Percentiles rank a stretch among this genome's conserved stretches.
phyloP scores from a whole-genome alignment of 2,329 filamentous ascomycete genomes.

The Talaromyces sp. region DNA sequence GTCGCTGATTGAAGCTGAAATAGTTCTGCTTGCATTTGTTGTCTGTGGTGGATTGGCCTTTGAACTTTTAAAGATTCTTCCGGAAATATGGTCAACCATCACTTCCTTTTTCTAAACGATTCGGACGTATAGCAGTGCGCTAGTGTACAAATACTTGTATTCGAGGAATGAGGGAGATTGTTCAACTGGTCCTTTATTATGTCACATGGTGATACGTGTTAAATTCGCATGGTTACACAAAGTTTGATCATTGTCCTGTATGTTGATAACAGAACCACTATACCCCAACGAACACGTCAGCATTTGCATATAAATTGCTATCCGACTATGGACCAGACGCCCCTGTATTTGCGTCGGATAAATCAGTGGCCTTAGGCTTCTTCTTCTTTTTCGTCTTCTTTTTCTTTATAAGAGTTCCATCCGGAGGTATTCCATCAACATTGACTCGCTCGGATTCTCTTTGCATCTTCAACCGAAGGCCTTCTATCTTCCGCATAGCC shows the following conservation, averaged over 20 bases:
- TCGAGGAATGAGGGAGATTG: not conserved
- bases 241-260: not conserved
- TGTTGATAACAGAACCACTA: not conserved
- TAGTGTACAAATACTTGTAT: not conserved
- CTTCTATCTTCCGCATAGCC: slow-evolving; percentile 85
- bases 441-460: slow-evolving; percentile 44
- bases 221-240: not conserved
- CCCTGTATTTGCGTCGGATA: not conserved
- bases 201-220: not conserved
- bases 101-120: slow-evolving; percentile 19
- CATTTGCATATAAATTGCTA: not conserved
- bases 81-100: slow-evolving; percentile 35
- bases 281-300: not conserved
- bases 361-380: not conserved
- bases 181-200: not conserved
- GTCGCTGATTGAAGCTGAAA: not conserved
- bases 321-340: not conserved
- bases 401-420: slow-evolving; percentile 54
- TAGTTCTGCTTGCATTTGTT: slow-evolving; percentile 60
- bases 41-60: slow-evolving; percentile 58
- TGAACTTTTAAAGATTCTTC: slow-evolving; percentile 48
- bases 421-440: slow-evolving; percentile 44
- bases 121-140: not conserved
- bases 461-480: slow-evolving; percentile 77
- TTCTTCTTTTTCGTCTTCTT: slow-evolving; percentile 30